phyloP scores from a whole-genome alignment of 495 filamentous ascomycete genomes.

The Poronia punctata region DNA sequence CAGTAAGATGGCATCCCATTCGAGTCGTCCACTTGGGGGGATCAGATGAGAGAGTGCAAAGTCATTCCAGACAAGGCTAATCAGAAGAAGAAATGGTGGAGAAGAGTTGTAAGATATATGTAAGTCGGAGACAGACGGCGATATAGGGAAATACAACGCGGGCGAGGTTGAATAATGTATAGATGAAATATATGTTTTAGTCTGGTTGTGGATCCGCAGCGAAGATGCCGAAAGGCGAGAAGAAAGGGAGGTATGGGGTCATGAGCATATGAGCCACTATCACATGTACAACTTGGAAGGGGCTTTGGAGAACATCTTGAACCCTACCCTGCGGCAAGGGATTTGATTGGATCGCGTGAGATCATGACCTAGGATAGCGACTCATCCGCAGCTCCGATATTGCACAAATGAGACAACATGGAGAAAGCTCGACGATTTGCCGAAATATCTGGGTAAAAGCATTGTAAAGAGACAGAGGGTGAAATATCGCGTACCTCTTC shows the following conservation, averaged over 20 bases:
- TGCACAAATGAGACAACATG: slow-evolving; percentile 20
- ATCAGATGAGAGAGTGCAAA: background rate
- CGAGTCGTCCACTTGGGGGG: slow-evolving; percentile 13
- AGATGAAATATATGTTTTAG: no score
- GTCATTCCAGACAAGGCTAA: slow-evolving; percentile 3
- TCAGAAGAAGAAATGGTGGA: no score
- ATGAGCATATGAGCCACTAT: slow-evolving; percentile 18
- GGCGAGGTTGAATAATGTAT: no score
- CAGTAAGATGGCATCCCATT: slow-evolving; percentile 73
- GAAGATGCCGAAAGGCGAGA: no score
- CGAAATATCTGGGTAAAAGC: slow-evolving; percentile 24
- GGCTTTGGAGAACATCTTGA: slow-evolving; percentile 2
- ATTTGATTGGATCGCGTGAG: slow-evolving; percentile 30
- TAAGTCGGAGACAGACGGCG: slow-evolving; percentile 3
- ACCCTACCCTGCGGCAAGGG: slow-evolving; percentile 6
- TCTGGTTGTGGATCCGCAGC: no score
- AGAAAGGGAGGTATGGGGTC: no score
- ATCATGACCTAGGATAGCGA: slow-evolving; percentile 23
- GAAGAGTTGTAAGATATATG: background rate
- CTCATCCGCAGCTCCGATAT: slow-evolving; percentile 40
- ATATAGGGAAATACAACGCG: slow-evolving; percentile 5
- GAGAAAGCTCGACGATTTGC: slow-evolving; percentile 28
- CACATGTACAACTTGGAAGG: slow-evolving; percentile 9
- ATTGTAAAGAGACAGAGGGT: slow-evolving; percentile 13
- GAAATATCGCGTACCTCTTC: slow-evolving; percentile 22